A percentile compares a stretch with the other conserved stretches of the same genome.
Conservation (phyloP, 2,329 filamentous ascomycete genomes). For the Aspergillus sp. region DNA sequence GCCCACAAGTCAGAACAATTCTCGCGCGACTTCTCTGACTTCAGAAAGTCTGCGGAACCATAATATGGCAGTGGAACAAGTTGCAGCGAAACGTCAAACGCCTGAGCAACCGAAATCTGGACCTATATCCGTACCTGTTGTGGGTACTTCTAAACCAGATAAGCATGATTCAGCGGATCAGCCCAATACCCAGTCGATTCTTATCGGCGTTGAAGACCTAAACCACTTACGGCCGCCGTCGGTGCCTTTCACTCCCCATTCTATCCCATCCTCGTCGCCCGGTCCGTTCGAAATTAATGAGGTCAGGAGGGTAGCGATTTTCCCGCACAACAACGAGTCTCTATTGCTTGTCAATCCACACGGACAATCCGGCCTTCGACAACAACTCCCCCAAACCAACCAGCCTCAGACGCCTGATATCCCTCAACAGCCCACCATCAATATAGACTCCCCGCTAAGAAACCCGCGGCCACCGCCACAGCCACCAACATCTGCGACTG, state of each 20-base stretch:
- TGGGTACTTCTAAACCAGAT: slow-evolving; percentile 19
- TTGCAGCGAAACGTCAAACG: slow-evolving; percentile 20
- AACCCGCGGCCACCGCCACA: slow-evolving; percentile 59
- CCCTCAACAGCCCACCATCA: slow-evolving; percentile 20
- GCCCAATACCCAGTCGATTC: slow-evolving; percentile 38
- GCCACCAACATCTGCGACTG: slow-evolving; percentile 57
- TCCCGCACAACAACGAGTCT: slow-evolving; percentile 63
- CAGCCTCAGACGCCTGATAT: slow-evolving; percentile 30
- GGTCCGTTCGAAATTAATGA: slow-evolving; percentile 59
- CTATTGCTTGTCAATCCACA: slow-evolving; percentile 63
- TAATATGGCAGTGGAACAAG: slow-evolving; percentile 29
- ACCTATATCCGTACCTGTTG: slow-evolving; percentile 19
- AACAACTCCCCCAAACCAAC: slow-evolving; percentile 26
- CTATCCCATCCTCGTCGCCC: slow-evolving; percentile 50
- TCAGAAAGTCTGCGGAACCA: slow-evolving; percentile 42
- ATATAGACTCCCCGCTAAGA: slow-evolving; percentile 57
- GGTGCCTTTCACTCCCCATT: slow-evolving; percentile 50
- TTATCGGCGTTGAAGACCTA: slow-evolving; percentile 38
- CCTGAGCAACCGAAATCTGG: slow-evolving; percentile 18
- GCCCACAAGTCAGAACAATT: slow-evolving; percentile 46
- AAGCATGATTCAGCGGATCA: slow-evolving; percentile 23
- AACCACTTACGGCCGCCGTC: slow-evolving; percentile 48
- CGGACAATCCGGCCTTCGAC: slow-evolving; percentile 29
- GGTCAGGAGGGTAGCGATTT: slow-evolving; percentile 61
- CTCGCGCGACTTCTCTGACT: slow-evolving; percentile 46